Evolutionary conservation across 148 eudicot genomes (phyloP), one percentile per base, ranked within the genome.

Genomic region (Rhododendron williamsianum): DNA sequence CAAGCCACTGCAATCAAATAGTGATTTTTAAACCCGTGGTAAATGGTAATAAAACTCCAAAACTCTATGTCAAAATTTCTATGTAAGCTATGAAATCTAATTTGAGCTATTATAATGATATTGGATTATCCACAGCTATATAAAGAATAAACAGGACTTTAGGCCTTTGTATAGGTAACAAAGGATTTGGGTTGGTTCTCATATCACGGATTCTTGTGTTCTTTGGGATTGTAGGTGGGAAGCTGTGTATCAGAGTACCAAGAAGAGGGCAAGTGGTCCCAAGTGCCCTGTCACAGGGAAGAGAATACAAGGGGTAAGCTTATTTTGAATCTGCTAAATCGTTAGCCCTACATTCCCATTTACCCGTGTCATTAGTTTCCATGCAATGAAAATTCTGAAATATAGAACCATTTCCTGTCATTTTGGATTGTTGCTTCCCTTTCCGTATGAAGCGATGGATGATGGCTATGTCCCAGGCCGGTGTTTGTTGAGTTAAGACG

Each of bases 201-300:
- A 46, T 72, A 23, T 30, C 13, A 16, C 54, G 21, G 36, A 36
- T 88, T 41, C 45, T 41, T 45, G 30, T 56, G 54, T 48, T 46
- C 82, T 41, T 82, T 63, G 36, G 78, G 15, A 84, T 9, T 77
- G 6, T 78, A 93, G 94, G 95, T 73, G 95, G 97, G 23, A 90
- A 83, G 86, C 83, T n/a, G 93, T 93, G 54, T 93, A 91, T 86
- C 97, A 94, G 91, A 91, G 86, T 43, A 93, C 95, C 3, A 94
- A 94, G 92, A 94, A 94, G 94, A 93, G 93, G 90, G 97, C 97
- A 27, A 94, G 90, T 78, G 97, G 97, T 46, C 97, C 97, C 0
- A 94, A 94, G 74, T 94, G 97, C 83, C 95, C 95, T 80, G 94
- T 94, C 10, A 94, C 97, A 49, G 95, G 97, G 76, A 94, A 93